phyloP scores from a whole-genome alignment of 306 rosid species.

The Canavalia gladiata region DNA sequence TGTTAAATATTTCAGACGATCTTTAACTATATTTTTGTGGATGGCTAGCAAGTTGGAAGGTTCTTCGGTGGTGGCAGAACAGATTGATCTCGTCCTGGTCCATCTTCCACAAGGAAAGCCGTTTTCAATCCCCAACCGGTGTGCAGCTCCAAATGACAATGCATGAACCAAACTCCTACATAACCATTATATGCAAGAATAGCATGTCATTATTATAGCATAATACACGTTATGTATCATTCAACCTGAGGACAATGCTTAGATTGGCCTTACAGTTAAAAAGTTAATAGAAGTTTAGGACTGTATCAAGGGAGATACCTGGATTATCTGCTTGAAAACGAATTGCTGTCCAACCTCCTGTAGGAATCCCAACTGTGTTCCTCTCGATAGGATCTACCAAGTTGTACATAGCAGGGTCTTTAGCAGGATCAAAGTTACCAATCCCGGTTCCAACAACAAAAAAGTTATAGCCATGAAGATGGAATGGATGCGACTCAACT shows the following conservation, averaged over 20 bases:
- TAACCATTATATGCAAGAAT: not conserved
- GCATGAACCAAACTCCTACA: slow-evolving; percentile 87
- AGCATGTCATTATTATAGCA: not conserved
- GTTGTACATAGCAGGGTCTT: slow-evolving; percentile 72
- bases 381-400: slow-evolving; percentile 87
- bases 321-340: slow-evolving; percentile 85
- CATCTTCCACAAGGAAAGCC: slow-evolving; percentile 81
- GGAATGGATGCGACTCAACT: slow-evolving; percentile 85
- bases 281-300: not conserved
- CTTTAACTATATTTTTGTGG: not conserved
- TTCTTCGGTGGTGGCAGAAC: slow-evolving; percentile 71
- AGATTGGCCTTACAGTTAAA: not conserved
- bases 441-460: slow-evolving; percentile 76
- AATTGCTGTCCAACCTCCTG: slow-evolving; percentile 87
- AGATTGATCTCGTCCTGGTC: slow-evolving; percentile 64
- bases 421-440: slow-evolving; percentile 78
- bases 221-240: not conserved
- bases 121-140: slow-evolving; percentile 92
- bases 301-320: slow-evolving; percentile 49
- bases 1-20: not conserved
- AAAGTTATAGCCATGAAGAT: slow-evolving; percentile 63
- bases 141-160: slow-evolving; percentile 84
- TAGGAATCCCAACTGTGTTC: slow-evolving; percentile 82
- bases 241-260: not conserved
- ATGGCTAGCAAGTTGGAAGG: slow-evolving; percentile 50